phyloP scores from a whole-genome alignment of 2,329 filamentous ascomycete species.

The Penicillium digitatum region DNA sequence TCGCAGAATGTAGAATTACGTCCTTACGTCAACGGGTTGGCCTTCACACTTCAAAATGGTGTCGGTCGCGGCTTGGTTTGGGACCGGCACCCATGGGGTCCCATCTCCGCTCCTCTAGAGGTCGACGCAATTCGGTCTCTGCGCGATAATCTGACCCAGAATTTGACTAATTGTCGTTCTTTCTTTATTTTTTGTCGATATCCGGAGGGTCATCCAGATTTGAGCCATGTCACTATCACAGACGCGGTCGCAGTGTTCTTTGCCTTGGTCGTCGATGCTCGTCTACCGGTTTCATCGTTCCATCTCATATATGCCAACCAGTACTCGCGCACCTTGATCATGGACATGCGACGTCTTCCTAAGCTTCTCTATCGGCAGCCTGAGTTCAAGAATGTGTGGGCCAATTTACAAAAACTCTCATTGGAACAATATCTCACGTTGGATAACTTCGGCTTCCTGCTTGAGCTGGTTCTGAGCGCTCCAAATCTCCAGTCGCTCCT shows the following conservation, averaged over 20 bases:
- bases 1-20: slow-evolving; percentile 14
- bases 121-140: slow-evolving; percentile 16
- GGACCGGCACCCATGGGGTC: slow-evolving; percentile 25
- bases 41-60: slow-evolving; percentile 21
- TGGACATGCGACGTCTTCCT: slow-evolving; percentile 27
- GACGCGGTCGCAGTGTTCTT: slow-evolving; percentile 25
- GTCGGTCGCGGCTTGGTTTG: slow-evolving; percentile 21
- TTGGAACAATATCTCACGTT: slow-evolving; percentile 25
- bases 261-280: slow-evolving; percentile 18
- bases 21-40: slow-evolving; percentile 19
- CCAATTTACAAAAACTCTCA: slow-evolving; percentile 20
- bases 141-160: slow-evolving; percentile 17
- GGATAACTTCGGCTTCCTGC: slow-evolving; percentile 23
- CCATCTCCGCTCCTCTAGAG: slow-evolving; percentile 19
- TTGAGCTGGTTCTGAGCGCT: slow-evolving; percentile 23
- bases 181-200: slow-evolving; percentile 27
- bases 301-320: slow-evolving; percentile 23
- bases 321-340: slow-evolving; percentile 21
- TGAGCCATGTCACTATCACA: slow-evolving; percentile 21
- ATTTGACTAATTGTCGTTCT: slow-evolving; percentile 21
- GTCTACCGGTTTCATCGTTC: slow-evolving; percentile 19
- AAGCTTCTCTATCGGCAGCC: slow-evolving; percentile 26
- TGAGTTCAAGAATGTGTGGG: slow-evolving; percentile 18
- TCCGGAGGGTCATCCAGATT: slow-evolving; percentile 24
- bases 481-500: slow-evolving; percentile 20